Evolutionary conservation across 768 basidiomycete genomes (phyloP).

Genomic region (Pholiota microspora): DNA sequence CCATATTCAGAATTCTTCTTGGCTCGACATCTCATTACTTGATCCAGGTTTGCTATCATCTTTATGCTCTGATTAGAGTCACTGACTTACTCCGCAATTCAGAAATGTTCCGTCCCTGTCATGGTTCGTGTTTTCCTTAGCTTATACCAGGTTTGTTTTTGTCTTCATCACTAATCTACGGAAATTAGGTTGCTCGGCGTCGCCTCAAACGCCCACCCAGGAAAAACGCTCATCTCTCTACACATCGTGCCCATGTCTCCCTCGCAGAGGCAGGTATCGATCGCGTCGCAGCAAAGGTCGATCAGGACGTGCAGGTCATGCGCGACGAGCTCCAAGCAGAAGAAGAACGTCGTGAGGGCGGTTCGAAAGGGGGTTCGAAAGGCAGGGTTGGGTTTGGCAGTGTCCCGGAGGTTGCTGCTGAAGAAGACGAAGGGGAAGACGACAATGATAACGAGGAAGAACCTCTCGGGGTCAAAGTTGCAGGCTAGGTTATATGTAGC

Average conservation of each 20-base stretch:
- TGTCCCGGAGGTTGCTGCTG: conserved; percentile 24
- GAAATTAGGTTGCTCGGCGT: conserved; percentile 74
- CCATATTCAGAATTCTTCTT: conserved; percentile 68
- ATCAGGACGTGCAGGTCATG: conserved; percentile 81
- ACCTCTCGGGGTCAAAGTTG: conserved; percentile 30
- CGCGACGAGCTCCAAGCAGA: conserved; percentile 73
- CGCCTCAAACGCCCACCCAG: conserved; percentile 85
- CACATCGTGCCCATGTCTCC: conserved; percentile 77
- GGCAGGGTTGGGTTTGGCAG: conserved; percentile 21
- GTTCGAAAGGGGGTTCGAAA: conserved; percentile 29
- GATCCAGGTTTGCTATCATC: conserved; percentile 55
- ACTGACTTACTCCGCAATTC: background rate
- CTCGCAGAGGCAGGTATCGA: conserved; percentile 90
- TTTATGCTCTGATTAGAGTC: background rate
- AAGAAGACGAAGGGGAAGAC: conserved; percentile 29
- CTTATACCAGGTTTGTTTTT: background rate
- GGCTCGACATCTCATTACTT: conserved; percentile 96
- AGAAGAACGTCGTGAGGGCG: conserved; percentile 46
- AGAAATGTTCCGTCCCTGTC: conserved; percentile 93
- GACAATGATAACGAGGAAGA: conserved; percentile 18
- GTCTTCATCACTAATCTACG: too few species aligned
- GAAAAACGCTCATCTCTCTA: conserved; percentile 76
- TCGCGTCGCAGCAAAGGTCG: conserved; percentile 81
- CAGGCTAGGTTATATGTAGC: conserved; percentile 19
- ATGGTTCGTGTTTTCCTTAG: conserved; percentile 51